phyloP scores from a whole-genome alignment of 2,329 filamentous ascomycete species.

The Corynespora cassiicola region DNA sequence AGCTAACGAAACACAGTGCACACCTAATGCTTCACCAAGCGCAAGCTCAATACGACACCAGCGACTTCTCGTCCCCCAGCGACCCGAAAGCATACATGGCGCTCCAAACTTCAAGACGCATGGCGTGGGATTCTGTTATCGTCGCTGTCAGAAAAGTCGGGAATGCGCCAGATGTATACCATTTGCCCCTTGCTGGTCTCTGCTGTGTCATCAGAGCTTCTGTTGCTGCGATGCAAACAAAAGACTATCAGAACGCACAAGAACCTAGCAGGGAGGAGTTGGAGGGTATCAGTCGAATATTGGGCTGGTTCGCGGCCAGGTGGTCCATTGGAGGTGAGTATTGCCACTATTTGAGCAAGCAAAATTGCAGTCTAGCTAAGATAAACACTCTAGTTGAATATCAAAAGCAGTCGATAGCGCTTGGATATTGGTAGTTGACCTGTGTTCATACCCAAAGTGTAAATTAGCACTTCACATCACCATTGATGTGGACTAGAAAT shows the following conservation, averaged over 20 bases:
- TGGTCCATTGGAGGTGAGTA: conserved; percentile 10
- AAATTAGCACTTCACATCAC: too few species aligned
- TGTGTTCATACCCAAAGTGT: too few species aligned
- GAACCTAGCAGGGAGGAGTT: conserved; percentile 3
- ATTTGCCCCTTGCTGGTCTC: conserved; percentile 17
- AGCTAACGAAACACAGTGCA: conserved; percentile 3
- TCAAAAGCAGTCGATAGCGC: too few species aligned
- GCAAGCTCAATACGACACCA: conserved; percentile 3
- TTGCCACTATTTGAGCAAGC: too few species aligned
- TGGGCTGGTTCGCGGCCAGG: conserved; percentile 4
- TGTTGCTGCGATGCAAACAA: conserved; percentile 17
- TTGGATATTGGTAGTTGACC: too few species aligned
- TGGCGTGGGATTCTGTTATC: conserved; percentile 22
- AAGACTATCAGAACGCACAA: conserved; percentile 2
- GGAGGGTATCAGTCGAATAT: conserved; percentile 1
- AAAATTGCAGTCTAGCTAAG: too few species aligned
- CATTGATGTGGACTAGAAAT: too few species aligned
- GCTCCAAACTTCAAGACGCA: conserved; percentile 15
- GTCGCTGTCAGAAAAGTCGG: conserved; percentile 10
- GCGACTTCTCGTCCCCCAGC: not conserved
- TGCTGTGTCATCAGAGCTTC: conserved; percentile 19
- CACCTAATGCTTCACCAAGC: conserved; percentile 16
- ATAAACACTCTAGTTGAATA: too few species aligned
- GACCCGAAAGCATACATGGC: conserved; percentile 13
- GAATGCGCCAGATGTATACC: conserved; percentile 6